Evolutionary conservation across 176 grass and related monocot species (phyloP), one percentile per base, ranked within the genome.

Genomic region (Rhynchospora tenuis): DNA sequence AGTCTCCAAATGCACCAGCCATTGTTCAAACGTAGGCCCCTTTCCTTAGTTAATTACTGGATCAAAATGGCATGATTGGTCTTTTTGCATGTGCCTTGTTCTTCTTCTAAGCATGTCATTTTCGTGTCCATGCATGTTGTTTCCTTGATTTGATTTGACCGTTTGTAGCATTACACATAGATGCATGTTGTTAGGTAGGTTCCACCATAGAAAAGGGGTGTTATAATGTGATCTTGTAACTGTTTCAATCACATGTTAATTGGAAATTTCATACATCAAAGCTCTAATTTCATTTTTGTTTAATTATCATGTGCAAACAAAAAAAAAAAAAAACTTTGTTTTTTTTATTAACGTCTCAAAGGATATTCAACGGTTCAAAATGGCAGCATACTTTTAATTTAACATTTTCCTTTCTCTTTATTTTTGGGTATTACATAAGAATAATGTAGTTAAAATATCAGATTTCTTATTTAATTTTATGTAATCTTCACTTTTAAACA

Each of bases 71-170:
- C 4, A 72, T 72, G 68, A 72, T 73, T 73, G 43, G 43, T 73
- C 42, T 5, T 73, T 73, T 47, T 73, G 69, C 69, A 73, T 73
- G 69, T 73, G 69, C 69, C 42, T 73, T 73, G 19, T 48, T 43
- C 17, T 8, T 72, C 68, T 72, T 42, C 17, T 59, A 59, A 20
- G 19, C 56, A 59, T 59, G 64, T 42, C 64, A 68, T 44, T 73
- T 11, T 72, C 43, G 3, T 72, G 42, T 46, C 43, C 12, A 17
- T 72, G 68, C 2, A 72, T 13, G 47, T 47, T 47, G 9, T 23
- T 72, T 72, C 22, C 69, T 64, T 29, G 62, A 64, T 73, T 23
- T 56, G 15, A 56, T 24, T 62, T 62, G 59, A 62, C 22, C 19
- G n/a, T 62, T 62, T 26, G 59, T 62, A 22, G 59, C 59, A 62